Conservation (phyloP, 768 basidiomycete species). For the Phylloporus arenicola region DNA sequence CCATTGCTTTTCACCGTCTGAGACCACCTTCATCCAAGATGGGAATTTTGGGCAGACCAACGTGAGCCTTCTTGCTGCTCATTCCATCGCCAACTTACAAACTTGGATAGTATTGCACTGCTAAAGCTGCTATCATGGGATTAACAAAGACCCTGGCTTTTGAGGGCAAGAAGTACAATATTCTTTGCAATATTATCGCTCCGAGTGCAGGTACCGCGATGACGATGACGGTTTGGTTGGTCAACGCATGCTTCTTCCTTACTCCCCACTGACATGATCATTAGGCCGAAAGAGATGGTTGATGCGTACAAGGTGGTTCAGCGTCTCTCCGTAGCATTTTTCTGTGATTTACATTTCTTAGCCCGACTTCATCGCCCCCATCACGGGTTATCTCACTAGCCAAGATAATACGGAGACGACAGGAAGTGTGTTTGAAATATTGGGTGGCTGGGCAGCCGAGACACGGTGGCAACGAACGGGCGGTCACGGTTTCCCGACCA, state of each 20-base stretch:
- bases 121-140: slow-evolving; percentile 88
- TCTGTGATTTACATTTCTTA: slow-evolving; percentile 21
- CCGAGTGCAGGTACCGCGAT: slow-evolving; percentile 89
- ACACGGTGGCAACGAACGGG: slow-evolving; percentile 90
- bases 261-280: background rate
- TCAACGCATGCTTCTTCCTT: background rate
- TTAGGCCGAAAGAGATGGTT: slow-evolving; percentile 77
- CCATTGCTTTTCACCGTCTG: background rate
- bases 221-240: slow-evolving; percentile 74
- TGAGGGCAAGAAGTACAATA: slow-evolving; percentile 89
- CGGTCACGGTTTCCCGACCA: slow-evolving; percentile 83
- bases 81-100: background rate
- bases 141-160: slow-evolving; percentile 86
- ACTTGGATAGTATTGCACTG: slow-evolving; percentile 69
- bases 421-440: slow-evolving; percentile 78
- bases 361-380: slow-evolving; percentile 89
- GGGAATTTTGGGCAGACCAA: slow-evolving; percentile 96
- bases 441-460: slow-evolving; percentile 88
- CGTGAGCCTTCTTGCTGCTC: slow-evolving; percentile 31
- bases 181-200: slow-evolving; percentile 82
- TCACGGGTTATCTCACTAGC: slow-evolving; percentile 87
- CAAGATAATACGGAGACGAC: slow-evolving; percentile 71
- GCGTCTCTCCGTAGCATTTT: background rate
- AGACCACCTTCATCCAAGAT: slow-evolving; percentile 44
- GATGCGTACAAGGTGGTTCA: slow-evolving; percentile 74